phyloP scores from a whole-genome alignment of 2,329 filamentous ascomycete genomes.

The Neonectria hederae region DNA sequence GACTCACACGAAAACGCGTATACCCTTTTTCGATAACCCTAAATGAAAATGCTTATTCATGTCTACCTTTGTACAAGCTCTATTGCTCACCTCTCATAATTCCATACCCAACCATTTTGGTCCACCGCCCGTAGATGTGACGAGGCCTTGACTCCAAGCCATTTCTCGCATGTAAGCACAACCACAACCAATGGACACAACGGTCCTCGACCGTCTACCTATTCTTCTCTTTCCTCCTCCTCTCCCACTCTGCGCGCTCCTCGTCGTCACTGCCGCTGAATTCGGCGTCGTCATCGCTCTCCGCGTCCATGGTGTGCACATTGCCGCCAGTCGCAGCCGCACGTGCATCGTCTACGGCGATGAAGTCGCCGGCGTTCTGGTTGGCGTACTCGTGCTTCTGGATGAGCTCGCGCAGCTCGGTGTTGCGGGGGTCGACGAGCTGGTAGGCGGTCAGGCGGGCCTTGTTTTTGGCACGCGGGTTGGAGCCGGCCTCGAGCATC shows the following conservation, averaged over 20 bases:
- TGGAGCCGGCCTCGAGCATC: slow-evolving; percentile 81
- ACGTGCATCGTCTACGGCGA: slow-evolving; percentile 48
- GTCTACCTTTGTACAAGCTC: slow-evolving; percentile 38
- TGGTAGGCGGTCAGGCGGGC: slow-evolving; percentile 76
- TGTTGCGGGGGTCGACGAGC: slow-evolving; percentile 77
- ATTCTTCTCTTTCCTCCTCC: slow-evolving; percentile 55
- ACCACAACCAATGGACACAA: not conserved
- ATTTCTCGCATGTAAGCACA: slow-evolving; percentile 23
- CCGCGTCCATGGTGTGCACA: slow-evolving; percentile 38
- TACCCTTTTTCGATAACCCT: slow-evolving; percentile 36
- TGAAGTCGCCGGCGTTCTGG: slow-evolving; percentile 68
- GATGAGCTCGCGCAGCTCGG: slow-evolving; percentile 68
- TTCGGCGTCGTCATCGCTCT: slow-evolving; percentile 65
- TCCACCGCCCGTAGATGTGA: slow-evolving; percentile 22
- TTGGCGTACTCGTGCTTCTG: slow-evolving; percentile 75
- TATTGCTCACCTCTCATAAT: slow-evolving; percentile 38
- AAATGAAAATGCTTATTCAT: slow-evolving; percentile 39
- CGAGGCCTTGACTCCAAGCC: slow-evolving; percentile 17
- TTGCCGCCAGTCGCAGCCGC: slow-evolving; percentile 17
- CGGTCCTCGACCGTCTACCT: slow-evolving; percentile 19
- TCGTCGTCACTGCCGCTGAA: slow-evolving; percentile 73
- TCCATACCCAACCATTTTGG: slow-evolving; percentile 28
- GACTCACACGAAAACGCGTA: slow-evolving; percentile 30
- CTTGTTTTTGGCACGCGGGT: slow-evolving; percentile 71
- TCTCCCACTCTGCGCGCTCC: slow-evolving; percentile 69